Evolutionary conservation across 83 land plant species (phyloP).

Genomic region (Picea abies): DNA sequence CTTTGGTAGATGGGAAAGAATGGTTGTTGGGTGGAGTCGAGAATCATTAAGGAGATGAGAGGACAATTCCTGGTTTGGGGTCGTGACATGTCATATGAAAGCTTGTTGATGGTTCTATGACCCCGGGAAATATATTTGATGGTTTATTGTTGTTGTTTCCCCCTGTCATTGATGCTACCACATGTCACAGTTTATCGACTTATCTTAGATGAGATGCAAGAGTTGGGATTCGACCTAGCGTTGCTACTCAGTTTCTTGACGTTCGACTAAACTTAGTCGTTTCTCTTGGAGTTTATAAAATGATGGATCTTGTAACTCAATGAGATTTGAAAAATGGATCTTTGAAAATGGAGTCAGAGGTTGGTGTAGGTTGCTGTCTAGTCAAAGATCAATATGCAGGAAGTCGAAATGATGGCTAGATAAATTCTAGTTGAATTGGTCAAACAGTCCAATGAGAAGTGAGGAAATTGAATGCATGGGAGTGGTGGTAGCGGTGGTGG

Average conservation of each 20-base stretch:
- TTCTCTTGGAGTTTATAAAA: not conserved
- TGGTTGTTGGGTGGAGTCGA: not conserved
- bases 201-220: not conserved
- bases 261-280: not conserved
- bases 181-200: not conserved
- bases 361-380: not conserved
- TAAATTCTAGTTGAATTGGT: not conserved
- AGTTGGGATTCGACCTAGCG: not conserved
- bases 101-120: not conserved
- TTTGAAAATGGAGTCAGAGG: not conserved
- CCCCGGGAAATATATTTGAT: not conserved
- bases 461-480: not conserved
- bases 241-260: not conserved
- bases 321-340: not conserved
- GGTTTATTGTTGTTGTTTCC: not conserved
- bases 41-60: not conserved
- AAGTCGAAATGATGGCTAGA: not conserved
- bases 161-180: not conserved
- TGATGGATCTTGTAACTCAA: not conserved
- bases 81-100: not conserved
- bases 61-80: not conserved
- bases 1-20: not conserved
- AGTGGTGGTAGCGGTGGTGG: not conserved
- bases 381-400: no score
- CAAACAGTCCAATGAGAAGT: conserved; percentile 9